Base-by-base conservation (phyloP, 1,139 yeast genomes). In the Blastobotrys capitulatus region DNA sequence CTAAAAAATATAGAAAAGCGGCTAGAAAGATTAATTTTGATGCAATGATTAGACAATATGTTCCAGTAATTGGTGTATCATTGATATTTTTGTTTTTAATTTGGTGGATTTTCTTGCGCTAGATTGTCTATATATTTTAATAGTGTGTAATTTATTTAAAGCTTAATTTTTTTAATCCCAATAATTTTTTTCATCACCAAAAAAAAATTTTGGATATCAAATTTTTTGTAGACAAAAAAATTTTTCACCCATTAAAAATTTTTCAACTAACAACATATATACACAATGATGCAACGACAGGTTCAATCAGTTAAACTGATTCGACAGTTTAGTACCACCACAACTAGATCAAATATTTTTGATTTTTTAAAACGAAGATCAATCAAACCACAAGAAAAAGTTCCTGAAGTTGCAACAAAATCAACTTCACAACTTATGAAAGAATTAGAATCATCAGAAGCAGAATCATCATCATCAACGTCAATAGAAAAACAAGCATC, bases 11-110 rank as follows among this genome's bases (percentile, higher is more conserved):
- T 71, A 77, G 92, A 61, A 83, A 85, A 57, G 86, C 92, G 40
- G 98, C 98, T 0, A 87, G 85, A 60, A 81, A 86, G 63, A 90
- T 94, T 65, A 92, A 92, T 66, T 77, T 92, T 58, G 96, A 94
- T 62, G 85, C 96, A 12, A 70, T 92, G 69, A 72, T 92, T 52
- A 79, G 89, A 60, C 96, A 92, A 68, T 92, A 92, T 64, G 86
- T 89, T 4, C 97, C 97, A 1, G 75, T 90, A 40, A 86, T 78
- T 15, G 86, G 90, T 3, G 75, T 83, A 20, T 82, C 83, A 1
- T 71, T 92, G 46, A 68, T 92, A 46, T 72, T 89, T 55, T 81
- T 92, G 38, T 86, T 92, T 60, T 67, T 92, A 50, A 69, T 92
- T 44, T 92, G 95, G 86, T 90, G 88, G 78, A 74, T 86, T 67